These are phyloP conservation scores for Fomitopsis palustris DNA, from an alignment of 1,284 basidiomycete species.

Conservation along the genomic window DNA sequence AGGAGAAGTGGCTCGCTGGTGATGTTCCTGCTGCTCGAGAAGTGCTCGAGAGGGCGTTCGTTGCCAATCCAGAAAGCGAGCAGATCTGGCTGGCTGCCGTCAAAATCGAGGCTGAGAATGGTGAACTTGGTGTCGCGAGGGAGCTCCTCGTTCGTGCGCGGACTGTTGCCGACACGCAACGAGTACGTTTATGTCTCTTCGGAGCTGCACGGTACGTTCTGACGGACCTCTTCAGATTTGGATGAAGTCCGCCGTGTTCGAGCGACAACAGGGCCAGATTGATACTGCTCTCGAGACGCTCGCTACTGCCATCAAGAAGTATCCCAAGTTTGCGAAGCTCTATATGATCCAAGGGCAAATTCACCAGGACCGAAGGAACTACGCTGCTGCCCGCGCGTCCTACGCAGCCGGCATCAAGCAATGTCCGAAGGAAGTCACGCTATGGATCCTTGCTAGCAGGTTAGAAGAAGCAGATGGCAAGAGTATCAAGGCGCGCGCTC, in stretches of 20 bases:
- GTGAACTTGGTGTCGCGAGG: slow-evolving; percentile 81
- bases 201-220: slow-evolving; percentile 1
- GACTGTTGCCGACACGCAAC: slow-evolving; percentile 85
- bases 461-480: slow-evolving; percentile 87
- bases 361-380: slow-evolving; percentile 58
- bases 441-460: slow-evolving; percentile 88
- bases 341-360: slow-evolving; percentile 98
- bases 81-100: slow-evolving; percentile 97
- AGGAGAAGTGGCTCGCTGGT: slow-evolving; percentile 89
- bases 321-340: slow-evolving; percentile 85
- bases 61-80: slow-evolving; percentile 95
- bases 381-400: slow-evolving; percentile 68
- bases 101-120: slow-evolving; percentile 93
- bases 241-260: slow-evolving; percentile 97
- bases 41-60: slow-evolving; percentile 88
- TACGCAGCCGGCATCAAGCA: slow-evolving; percentile 81
- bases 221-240: slow-evolving; percentile 65
- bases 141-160: slow-evolving; percentile 87
- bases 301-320: slow-evolving; percentile 73
- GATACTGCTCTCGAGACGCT: slow-evolving; percentile 76
- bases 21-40: slow-evolving; percentile 86
- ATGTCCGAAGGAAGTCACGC: slow-evolving; percentile 76
- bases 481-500: slow-evolving; percentile 89
- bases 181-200: slow-evolving; percentile 50
- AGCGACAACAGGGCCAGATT: slow-evolving; percentile 80